phyloP scores from a whole-genome alignment of 306 rosid species.

The Ammopiptanthus mongolicus region DNA sequence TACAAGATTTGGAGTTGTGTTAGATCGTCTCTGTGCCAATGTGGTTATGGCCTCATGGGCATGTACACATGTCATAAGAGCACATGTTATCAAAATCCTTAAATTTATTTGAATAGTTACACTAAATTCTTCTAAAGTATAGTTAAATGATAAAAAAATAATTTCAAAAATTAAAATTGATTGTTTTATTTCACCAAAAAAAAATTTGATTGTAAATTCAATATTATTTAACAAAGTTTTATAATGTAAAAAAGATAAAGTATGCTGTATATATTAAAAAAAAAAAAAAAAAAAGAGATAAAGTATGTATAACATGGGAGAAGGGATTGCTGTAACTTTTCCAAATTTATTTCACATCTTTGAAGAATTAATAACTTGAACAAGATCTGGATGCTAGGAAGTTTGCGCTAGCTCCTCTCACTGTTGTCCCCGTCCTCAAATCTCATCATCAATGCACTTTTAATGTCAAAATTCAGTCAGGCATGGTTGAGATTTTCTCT shows the following conservation, averaged over 20 bases:
- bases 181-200: no score
- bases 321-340: no score
- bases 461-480: slow-evolving; percentile 7
- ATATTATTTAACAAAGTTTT: background rate
- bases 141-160: background rate
- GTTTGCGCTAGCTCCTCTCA: background rate
- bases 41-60: slow-evolving; percentile 14
- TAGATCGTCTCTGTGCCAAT: background rate
- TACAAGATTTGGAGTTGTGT: background rate
- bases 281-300: no score
- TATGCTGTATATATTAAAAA: no score
- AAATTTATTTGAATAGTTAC: background rate
- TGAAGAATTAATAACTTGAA: no score
- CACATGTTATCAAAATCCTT: no score
- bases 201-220: no score
- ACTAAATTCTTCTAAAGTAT: background rate
- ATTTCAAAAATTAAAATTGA: no score
- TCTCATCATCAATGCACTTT: background rate
- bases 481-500: background rate
- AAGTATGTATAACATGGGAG: no score
- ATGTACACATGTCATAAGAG: no score
- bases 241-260: background rate
- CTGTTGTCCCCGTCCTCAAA: background rate
- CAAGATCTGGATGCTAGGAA: background rate
- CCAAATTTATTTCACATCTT: no score